phyloP scores from a whole-genome alignment of 805 yeast genomes.

The Blastobotrys americana region DNA sequence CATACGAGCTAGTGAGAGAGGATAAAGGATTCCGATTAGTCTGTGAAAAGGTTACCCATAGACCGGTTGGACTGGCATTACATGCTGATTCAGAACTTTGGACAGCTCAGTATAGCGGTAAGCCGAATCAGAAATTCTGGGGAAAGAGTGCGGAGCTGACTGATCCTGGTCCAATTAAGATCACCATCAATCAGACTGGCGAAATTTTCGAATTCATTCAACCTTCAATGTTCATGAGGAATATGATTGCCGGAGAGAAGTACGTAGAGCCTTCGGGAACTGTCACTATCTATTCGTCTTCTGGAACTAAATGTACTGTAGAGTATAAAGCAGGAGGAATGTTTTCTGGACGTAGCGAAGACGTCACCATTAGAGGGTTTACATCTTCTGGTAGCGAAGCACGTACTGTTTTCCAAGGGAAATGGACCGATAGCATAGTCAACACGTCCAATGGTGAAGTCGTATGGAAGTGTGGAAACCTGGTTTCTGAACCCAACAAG shows the following conservation, averaged over 20 bases:
- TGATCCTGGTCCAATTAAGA: conserved; percentile 60
- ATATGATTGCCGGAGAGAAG: conserved; percentile 90
- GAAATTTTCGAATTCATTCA: conserved; percentile 72
- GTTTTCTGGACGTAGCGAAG: conserved; percentile 80
- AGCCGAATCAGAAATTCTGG: conserved; percentile 78
- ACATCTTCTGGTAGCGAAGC: conserved; percentile 28
- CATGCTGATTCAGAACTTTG: conserved; percentile 66
- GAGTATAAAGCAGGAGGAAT: conserved; percentile 77
- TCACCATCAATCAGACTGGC: conserved; percentile 52
- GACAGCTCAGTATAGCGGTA: conserved; percentile 39
- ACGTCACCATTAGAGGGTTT: conserved; percentile 32
- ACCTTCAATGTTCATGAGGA: conserved; percentile 77
- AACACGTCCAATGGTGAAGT: conserved; percentile 12
- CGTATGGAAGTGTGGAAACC: conserved; percentile 66
- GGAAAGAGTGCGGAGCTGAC: conserved; percentile 84
- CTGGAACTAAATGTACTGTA: conserved; percentile 62
- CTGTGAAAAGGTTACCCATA: conserved; percentile 81
- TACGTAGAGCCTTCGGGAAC: conserved; percentile 79
- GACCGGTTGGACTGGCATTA: conserved; percentile 79
- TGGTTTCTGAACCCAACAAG: conserved; percentile 49
- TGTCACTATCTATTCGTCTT: conserved; percentile 57
- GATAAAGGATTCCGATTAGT: conserved; percentile 68
- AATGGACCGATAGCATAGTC: conserved; percentile 70
- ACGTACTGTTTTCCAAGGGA: conserved; percentile 42
- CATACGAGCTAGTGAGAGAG: conserved; percentile 82